Evolutionary conservation across 2,329 filamentous ascomycete species (phyloP).

Genomic region (Microdochium bolleyi): DNA sequence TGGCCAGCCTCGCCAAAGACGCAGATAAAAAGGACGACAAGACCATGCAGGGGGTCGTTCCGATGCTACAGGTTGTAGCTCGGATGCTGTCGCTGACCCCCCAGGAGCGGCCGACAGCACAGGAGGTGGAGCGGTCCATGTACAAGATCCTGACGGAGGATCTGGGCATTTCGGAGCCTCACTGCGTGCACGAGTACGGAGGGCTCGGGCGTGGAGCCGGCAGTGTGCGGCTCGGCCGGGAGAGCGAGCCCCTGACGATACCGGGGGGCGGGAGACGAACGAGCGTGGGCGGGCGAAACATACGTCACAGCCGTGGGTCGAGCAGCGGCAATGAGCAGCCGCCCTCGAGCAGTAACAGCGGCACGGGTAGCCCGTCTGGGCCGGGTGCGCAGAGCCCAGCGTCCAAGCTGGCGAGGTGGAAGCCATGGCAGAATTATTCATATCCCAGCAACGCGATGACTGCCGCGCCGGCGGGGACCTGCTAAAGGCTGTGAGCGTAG

Average conservation of each 20-base stretch:
- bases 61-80: conserved; percentile 42
- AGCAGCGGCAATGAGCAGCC: not conserved
- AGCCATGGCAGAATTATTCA: not conserved
- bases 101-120: conserved; percentile 42
- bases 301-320: not conserved
- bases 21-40: conserved; percentile 40
- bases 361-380: not conserved
- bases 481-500: not conserved
- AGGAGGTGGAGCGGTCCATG: conserved; percentile 42
- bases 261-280: not conserved
- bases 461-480: not conserved
- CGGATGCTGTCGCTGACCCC: conserved; percentile 47
- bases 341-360: not conserved
- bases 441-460: not conserved
- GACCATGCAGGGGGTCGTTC: conserved; percentile 41
- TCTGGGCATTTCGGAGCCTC: conserved; percentile 39
- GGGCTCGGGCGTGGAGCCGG: conserved; percentile 14
- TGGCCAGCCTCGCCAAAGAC: conserved; percentile 52
- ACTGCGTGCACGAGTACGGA: conserved; percentile 44
- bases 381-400: not conserved
- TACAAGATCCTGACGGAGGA: conserved; percentile 43
- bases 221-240: conserved; percentile 21
- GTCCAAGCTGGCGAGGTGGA: not conserved
- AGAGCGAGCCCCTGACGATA: conserved; percentile 17
- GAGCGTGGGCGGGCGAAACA: not conserved